Evolutionary conservation across 768 basidiomycete species (phyloP), one percentile per base, ranked within the genome.

Genomic region (Agaricus subrufescens): DNA sequence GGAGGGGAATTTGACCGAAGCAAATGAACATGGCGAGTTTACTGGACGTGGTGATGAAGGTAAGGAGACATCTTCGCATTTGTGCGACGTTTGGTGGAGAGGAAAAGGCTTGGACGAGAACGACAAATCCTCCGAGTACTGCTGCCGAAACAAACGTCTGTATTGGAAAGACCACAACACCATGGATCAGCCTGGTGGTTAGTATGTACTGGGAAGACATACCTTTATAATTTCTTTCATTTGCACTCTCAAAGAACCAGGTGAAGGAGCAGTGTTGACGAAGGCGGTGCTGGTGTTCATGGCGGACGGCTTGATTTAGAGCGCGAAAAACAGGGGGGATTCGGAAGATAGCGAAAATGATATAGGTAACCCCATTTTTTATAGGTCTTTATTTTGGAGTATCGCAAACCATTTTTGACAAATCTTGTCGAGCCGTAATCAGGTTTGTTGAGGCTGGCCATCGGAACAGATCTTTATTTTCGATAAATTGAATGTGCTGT

Each of bases 21-120:
- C 19, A 30, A 30, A 56, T 27, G 39, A 56, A 56, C 25, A 30
- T 31, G 26, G 43, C 15, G 54, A 56, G 48, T 14, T 56, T 56
- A 8, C 29, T 42, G 38, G 54, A 39, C 5, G 47, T 56, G 8
- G 54, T n/a, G 29, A 44, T 23, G 39, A 42, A 29, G 9, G 26
- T 49, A 23, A 9, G 27, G 30, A 56, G 4, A 47, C 30, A 14
- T 31, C 25, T 43, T 19, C 47, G 48, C 30, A 43, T 56, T 30
- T 43, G 40, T 49, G 29, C 15, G 29, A 43, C 11, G 29, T 56
- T 49, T 14, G 14, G 48, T 12, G 54, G 43, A 29, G 42, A 26
- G 12, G 42, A 23, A 14, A 53, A 11, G 11, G 34, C 19, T 46
- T 56, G 54, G 8, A 49, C 8, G 23, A 50, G 4, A 11, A 49